Percentiles rank a stretch among this genome's conserved stretches.
Evolutionary conservation across 2,329 filamentous ascomycete genomes (phyloP).

Genomic region (Cladosporium sp.): DNA sequence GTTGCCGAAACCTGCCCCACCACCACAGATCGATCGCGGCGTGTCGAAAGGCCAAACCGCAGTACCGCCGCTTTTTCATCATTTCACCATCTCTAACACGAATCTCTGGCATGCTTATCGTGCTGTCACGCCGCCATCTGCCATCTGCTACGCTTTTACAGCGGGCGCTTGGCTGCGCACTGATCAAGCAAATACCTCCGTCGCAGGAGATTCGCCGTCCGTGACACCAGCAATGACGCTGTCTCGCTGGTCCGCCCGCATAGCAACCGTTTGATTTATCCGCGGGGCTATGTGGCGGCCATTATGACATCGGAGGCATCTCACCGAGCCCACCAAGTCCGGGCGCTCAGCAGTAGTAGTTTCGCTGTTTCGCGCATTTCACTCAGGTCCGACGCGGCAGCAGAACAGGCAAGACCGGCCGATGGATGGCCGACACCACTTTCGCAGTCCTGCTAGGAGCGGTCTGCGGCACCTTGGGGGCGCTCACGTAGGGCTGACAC

Average conservation of each 20-base stretch:
- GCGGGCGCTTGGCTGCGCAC: conserved; percentile 8
- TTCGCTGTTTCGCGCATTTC: conserved; percentile 4
- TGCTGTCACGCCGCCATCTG: background rate
- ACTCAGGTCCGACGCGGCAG: background rate
- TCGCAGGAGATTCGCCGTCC: conserved; percentile 1
- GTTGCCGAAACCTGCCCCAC: conserved; percentile 11
- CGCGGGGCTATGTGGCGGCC: conserved; percentile 9
- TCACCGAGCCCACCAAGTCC: conserved; percentile 10
- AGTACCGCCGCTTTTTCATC: conserved; percentile 6
- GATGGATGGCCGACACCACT: background rate
- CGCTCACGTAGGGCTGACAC: background rate
- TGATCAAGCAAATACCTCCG: conserved; percentile 8
- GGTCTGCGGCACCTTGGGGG: background rate
- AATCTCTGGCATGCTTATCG: background rate
- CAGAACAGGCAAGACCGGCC: conserved; percentile 5
- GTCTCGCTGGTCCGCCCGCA: background rate
- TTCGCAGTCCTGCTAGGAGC: background rate
- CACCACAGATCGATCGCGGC: conserved; percentile 4
- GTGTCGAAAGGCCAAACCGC: conserved; percentile 5
- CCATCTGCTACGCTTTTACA: conserved; percentile 1
- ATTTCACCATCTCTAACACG: background rate
- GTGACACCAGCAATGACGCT: conserved; percentile 2
- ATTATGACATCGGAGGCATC: conserved; percentile 1
- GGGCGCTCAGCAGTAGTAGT: background rate
- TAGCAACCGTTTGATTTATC: conserved; percentile 14